phyloP scores from a whole-genome alignment of 441 rosid genomes.

The Euphorbia corollata region DNA sequence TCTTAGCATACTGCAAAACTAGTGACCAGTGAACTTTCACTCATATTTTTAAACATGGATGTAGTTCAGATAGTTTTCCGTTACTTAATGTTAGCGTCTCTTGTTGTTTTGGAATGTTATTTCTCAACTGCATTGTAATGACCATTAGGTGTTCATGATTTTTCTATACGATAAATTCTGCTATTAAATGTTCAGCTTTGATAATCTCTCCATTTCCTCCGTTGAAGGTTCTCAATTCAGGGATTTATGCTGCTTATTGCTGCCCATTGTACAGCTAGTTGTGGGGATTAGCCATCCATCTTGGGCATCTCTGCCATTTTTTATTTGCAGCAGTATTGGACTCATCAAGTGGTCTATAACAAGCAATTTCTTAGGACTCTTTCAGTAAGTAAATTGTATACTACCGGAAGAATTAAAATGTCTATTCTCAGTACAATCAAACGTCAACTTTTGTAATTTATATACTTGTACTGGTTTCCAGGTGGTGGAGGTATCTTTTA shows the following conservation, averaged over 20 bases:
- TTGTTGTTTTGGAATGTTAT: background rate
- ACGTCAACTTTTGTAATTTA: slow-evolving; percentile 15
- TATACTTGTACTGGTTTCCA: slow-evolving; percentile 23
- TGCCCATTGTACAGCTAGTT: slow-evolving; percentile 42
- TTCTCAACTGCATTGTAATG: background rate
- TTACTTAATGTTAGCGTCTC: background rate
- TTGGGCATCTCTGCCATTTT: slow-evolving; percentile 52
- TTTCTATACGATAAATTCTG: background rate
- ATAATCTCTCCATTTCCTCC: slow-evolving; percentile 17
- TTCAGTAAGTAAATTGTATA: slow-evolving; percentile 30
- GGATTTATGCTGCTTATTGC: slow-evolving; percentile 38
- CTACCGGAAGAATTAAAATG: background rate
- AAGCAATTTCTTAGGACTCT: slow-evolving; percentile 48
- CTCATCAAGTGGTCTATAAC: slow-evolving; percentile 51
- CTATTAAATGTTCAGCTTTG: slow-evolving; percentile 22
- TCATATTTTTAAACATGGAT: background rate
- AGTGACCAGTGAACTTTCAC: too few species aligned
- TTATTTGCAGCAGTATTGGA: slow-evolving; percentile 46
- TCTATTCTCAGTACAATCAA: slow-evolving; percentile 3
- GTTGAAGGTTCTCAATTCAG: slow-evolving; percentile 45
- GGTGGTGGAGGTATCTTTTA: slow-evolving; percentile 51
- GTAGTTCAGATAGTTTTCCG: background rate
- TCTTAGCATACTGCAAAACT: slow-evolving; percentile 1
- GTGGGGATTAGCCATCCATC: slow-evolving; percentile 50
- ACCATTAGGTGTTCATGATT: background rate